phyloP scores from a whole-genome alignment of 2,329 filamentous ascomycete genomes.

The Anthostomella pinea region DNA sequence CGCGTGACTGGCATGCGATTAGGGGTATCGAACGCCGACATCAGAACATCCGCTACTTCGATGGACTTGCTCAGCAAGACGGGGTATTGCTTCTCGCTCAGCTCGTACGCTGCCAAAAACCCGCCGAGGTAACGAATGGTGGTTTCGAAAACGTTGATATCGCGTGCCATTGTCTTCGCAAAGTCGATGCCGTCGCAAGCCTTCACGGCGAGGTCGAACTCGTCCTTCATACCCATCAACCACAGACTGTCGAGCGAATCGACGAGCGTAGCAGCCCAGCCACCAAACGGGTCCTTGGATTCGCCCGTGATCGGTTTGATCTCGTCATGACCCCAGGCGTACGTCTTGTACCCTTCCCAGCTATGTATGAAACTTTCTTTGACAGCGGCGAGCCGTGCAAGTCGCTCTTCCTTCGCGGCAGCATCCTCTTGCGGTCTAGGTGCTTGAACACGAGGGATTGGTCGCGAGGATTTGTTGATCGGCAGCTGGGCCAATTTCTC shows the following conservation, averaged over 20 bases:
- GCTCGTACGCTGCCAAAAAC: slow-evolving; percentile 66
- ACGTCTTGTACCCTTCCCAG: slow-evolving; percentile 59
- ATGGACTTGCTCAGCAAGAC: slow-evolving; percentile 59
- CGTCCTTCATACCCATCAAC: slow-evolving; percentile 65
- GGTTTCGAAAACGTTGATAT: slow-evolving; percentile 68
- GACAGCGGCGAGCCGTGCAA: slow-evolving; percentile 42
- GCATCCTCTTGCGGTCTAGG: slow-evolving; percentile 46
- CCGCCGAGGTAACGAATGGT: slow-evolving; percentile 70
- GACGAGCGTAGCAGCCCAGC: slow-evolving; percentile 67
- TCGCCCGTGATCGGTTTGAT: slow-evolving; percentile 54
- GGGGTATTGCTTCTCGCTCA: slow-evolving; percentile 53
- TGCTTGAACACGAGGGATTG: slow-evolving; percentile 60
- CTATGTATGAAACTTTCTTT: slow-evolving; percentile 51
- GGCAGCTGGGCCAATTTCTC: slow-evolving; percentile 35
- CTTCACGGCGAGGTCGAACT: slow-evolving; percentile 62
- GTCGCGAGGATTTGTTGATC: slow-evolving; percentile 38
- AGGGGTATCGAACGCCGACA: slow-evolving; percentile 65
- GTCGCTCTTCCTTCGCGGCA: slow-evolving; percentile 33
- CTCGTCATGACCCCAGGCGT: slow-evolving; percentile 65
- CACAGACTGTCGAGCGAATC: slow-evolving; percentile 68
- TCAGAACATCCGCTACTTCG: slow-evolving; percentile 62
- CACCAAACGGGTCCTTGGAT: slow-evolving; percentile 57
- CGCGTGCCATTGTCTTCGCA: slow-evolving; percentile 44
- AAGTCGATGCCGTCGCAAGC: slow-evolving; percentile 61
- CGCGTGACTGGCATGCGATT: slow-evolving; percentile 63